A percentile compares a stretch with the other conserved stretches of the same genome.
Evolutionary conservation across 1,284 basidiomycete genomes (phyloP).

Genomic region (Wallemia hederae): DNA sequence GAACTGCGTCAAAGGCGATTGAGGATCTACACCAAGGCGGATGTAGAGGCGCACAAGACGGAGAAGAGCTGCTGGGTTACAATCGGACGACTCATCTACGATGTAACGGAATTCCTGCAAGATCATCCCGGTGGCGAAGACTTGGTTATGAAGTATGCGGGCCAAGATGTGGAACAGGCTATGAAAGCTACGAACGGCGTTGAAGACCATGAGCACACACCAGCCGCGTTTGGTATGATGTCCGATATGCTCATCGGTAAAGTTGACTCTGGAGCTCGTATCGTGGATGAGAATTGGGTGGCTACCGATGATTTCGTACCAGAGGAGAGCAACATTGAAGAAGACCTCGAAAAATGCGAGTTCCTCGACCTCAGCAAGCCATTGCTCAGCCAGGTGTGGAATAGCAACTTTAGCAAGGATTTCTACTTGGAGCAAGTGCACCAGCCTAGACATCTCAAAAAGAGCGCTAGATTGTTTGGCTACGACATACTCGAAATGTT

Average conservation of each 20-base stretch:
- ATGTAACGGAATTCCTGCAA: conserved; percentile 38
- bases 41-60: conserved; percentile 31
- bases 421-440: conserved; percentile 94
- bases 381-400: conserved; percentile 54
- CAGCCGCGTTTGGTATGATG: conserved; percentile 72
- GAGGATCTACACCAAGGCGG: conserved; percentile 34
- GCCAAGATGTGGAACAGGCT: conserved; percentile 44
- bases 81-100: conserved; percentile 41
- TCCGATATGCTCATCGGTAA: conserved; percentile 58
- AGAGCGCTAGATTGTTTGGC: conserved; percentile 67
- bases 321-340: conserved; percentile 45
- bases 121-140: conserved; percentile 74
- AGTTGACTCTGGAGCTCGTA: conserved; percentile 40
- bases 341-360: conserved; percentile 58
- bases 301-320: conserved; percentile 65
- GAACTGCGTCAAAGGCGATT: neutral
- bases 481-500: conserved; percentile 56
- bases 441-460: conserved; percentile 64
- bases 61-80: conserved; percentile 40
- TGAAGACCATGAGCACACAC: conserved; percentile 74
- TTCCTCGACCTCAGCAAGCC: conserved; percentile 80
- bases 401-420: conserved; percentile 60
- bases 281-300: conserved; percentile 58
- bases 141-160: conserved; percentile 34
- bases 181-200: conserved; percentile 24